Percentiles rank a stretch among this genome's conserved stretches.
phyloP scores from a whole-genome alignment of 139 green algal genomes.

The Micractinium conductrix region DNA sequence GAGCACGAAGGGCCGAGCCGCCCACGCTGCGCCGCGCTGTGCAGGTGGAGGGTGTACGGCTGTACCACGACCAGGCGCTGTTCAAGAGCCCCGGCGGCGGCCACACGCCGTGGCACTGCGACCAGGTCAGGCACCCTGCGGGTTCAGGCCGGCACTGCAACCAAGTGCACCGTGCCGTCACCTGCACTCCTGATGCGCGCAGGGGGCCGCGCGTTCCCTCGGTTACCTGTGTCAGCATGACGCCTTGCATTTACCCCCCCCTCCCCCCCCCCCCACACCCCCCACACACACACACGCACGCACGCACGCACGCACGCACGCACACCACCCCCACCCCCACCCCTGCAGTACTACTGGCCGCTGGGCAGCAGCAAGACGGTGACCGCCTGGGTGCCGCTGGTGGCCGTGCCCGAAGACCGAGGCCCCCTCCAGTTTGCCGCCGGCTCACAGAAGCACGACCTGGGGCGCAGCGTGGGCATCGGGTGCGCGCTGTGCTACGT shows the following conservation, averaged over 20 bases:
- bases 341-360: slow-evolving; percentile 29
- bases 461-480: slow-evolving; percentile 38
- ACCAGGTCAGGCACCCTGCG: slow-evolving; percentile 41
- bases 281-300: no score
- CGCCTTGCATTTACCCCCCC: background rate
- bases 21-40: no score
- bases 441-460: slow-evolving; percentile 32
- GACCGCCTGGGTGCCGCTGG: slow-evolving; percentile 46
- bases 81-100: slow-evolving; percentile 40
- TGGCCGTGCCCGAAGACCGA: slow-evolving; percentile 14
- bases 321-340: background rate
- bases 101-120: slow-evolving; percentile 42
- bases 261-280: no score
- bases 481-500: background rate
- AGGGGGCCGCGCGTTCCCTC: no score
- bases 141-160: no score
- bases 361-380: slow-evolving; percentile 34
- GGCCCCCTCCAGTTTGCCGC: slow-evolving; percentile 44
- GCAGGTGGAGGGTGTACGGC: slow-evolving; percentile 38
- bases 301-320: no score
- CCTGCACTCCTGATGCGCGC: no score
- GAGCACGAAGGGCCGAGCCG: no score
- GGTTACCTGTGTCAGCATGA: no score
- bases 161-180: no score
- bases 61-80: slow-evolving; percentile 48